Evolutionary conservation across 2,329 filamentous ascomycete genomes (phyloP).

Genomic region (Penicillium sp.): DNA sequence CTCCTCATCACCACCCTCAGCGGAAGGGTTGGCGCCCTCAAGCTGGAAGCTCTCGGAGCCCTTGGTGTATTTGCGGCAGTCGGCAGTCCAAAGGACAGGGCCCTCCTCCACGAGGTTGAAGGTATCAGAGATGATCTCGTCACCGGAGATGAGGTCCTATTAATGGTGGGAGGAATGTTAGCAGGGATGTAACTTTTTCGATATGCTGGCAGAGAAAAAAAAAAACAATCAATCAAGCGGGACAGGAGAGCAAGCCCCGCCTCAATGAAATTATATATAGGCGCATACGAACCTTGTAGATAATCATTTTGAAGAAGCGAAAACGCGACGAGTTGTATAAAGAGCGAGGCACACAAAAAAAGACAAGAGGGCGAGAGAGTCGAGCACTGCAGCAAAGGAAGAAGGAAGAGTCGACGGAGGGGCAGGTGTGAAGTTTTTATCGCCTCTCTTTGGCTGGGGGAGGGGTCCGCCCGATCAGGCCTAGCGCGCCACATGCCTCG

Average conservation of each 20-base stretch:
- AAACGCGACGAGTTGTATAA: conserved; percentile 17
- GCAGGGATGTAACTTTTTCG: background rate
- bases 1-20: conserved; percentile 73
- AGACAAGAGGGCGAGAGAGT: conserved; percentile 17
- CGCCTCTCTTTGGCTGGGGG: conserved; percentile 13
- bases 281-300: conserved; percentile 58
- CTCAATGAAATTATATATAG: background rate
- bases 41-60: conserved; percentile 59
- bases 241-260: background rate
- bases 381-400: conserved; percentile 12
- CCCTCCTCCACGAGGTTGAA: conserved; percentile 79
- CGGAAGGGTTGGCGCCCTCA: conserved; percentile 88
- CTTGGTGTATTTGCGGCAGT: conserved; percentile 86
- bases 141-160: conserved; percentile 82
- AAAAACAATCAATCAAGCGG: conserved; percentile 4
- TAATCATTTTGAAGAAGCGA: conserved; percentile 62
- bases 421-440: conserved; percentile 30
- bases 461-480: conserved; percentile 2
- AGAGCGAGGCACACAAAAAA: conserved; percentile 23
- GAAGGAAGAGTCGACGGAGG: conserved; percentile 28
- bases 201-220: background rate
- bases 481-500: background rate
- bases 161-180: conserved; percentile 1
- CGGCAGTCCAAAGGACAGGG: conserved; percentile 78
- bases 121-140: conserved; percentile 97